phyloP scores from a whole-genome alignment of 75 land plant genomes.

The Cryptomeria japonica region DNA sequence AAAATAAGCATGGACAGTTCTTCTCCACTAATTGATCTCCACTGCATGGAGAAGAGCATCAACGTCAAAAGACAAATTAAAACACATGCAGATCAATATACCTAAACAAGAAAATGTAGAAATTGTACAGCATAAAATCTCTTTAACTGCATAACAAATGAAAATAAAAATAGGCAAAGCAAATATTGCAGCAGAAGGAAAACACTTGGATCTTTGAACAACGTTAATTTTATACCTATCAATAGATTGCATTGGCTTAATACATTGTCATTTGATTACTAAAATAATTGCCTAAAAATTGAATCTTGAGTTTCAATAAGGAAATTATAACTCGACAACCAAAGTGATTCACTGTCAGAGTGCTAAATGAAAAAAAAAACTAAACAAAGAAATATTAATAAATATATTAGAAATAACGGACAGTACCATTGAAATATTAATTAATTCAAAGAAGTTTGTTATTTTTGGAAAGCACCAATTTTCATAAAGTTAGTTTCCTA shows the following conservation, averaged over 20 bases:
- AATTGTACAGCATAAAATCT: neutral
- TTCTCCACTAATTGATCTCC: slow-evolving; percentile 79
- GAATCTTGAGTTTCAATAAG: neutral
- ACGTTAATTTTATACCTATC: neutral
- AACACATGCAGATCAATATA: neutral
- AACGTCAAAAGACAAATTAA: slow-evolving; percentile 5
- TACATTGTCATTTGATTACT: neutral
- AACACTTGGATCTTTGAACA: neutral
- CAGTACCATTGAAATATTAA: too few relatives aligned
- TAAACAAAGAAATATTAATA: neutral
- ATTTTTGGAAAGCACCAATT: too few relatives aligned
- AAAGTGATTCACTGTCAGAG: neutral
- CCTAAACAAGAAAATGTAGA: neutral
- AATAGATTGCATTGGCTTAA: neutral
- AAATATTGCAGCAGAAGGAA: neutral
- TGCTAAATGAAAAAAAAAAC: neutral
- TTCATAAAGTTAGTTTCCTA: too few relatives aligned
- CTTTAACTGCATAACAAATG: neutral
- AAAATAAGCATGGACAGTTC: slow-evolving; percentile 76
- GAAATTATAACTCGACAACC: neutral
- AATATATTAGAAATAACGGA: too few relatives aligned
- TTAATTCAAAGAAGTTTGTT: too few relatives aligned
- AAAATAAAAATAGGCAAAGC: neutral
- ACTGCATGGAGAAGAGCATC: slow-evolving; percentile 36
- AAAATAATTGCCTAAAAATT: neutral